phyloP scores from a whole-genome alignment of 164 flowering plant genomes.

The Malania oleifera region DNA sequence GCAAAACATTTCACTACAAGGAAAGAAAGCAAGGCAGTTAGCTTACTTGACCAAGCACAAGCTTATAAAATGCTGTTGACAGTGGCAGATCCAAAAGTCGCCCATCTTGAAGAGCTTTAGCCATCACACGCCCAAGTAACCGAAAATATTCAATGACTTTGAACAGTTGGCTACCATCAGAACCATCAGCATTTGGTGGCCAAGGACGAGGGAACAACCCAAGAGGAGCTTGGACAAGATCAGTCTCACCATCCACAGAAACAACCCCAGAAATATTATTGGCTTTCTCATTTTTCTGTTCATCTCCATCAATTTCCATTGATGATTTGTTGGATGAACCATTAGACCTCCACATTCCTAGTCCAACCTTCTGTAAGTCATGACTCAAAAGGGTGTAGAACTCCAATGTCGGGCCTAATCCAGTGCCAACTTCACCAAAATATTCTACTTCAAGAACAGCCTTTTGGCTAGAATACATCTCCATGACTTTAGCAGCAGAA shows the following conservation, averaged over 20 bases:
- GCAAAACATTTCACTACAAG: not conserved
- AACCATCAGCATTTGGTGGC: slow-evolving; percentile 61
- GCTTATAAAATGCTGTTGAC: slow-evolving; percentile 79
- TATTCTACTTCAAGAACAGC: slow-evolving; percentile 98
- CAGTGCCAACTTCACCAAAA: slow-evolving; percentile 99
- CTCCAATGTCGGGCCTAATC: slow-evolving; percentile 95
- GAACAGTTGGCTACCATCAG: slow-evolving; percentile 65
- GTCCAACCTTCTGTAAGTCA: slow-evolving; percentile 70
- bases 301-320: slow-evolving; percentile 63
- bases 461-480: slow-evolving; percentile 95
- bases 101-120: slow-evolving; percentile 99
- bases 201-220: slow-evolving; percentile 97
- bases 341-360: slow-evolving; percentile 87
- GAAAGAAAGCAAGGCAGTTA: not conserved
- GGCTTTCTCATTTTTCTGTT: slow-evolving; percentile 29
- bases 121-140: slow-evolving; percentile 88
- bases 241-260: slow-evolving; percentile 24
- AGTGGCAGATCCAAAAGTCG: slow-evolving; percentile 90
- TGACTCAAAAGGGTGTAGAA: slow-evolving; percentile 94
- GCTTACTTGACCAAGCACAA: slow-evolving; percentile 90
- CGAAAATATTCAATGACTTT: slow-evolving; percentile 76
- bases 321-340: slow-evolving; percentile 32
- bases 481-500: slow-evolving; percentile 98
- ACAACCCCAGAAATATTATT: slow-evolving; percentile 19
- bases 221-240: slow-evolving; percentile 70